Percentiles rank a stretch among this genome's conserved stretches.
These are phyloP conservation scores for Gymnopus androsaceus DNA, from an alignment of 1,284 basidiomycete species.

Conservation along the genomic window DNA sequence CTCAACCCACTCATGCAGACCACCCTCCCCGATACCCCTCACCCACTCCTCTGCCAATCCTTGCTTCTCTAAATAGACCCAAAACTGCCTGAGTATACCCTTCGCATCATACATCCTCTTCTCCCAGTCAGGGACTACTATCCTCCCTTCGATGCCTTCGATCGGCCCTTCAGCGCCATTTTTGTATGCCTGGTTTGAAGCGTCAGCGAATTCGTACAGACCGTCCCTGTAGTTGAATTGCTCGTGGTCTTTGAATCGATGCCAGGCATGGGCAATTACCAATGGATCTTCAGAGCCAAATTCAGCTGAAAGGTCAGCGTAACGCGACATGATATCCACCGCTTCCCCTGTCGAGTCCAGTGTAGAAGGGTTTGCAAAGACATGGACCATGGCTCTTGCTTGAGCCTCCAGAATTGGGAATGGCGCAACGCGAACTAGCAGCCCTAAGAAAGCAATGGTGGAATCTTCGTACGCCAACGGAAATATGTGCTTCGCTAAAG, in stretches of 20 bases:
- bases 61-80: conserved; percentile 56
- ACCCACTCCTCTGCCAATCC: conserved; percentile 64
- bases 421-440: conserved; percentile 57
- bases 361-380: conserved; percentile 49
- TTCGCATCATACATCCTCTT: conserved; percentile 57
- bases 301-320: conserved; percentile 38
- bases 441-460: conserved; percentile 65
- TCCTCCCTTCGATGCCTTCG: conserved; percentile 33
- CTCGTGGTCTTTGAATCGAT: conserved; percentile 47
- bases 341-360: conserved; percentile 53
- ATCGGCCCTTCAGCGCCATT: conserved; percentile 31
- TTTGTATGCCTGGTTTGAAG: conserved; percentile 9
- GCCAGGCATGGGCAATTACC: conserved; percentile 56
- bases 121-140: conserved; percentile 55
- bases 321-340: conserved; percentile 48
- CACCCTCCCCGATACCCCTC: conserved; percentile 54
- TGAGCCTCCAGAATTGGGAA: conserved; percentile 72
- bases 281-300: conserved; percentile 31
- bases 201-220: conserved; percentile 50
- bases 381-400: conserved; percentile 55
- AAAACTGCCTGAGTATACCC: conserved; percentile 49
- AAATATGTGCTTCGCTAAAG: conserved; percentile 57
- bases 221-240: conserved; percentile 72
- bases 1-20: conserved; percentile 50
- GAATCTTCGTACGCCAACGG: conserved; percentile 58